Evolutionary conservation across 176 grass and related monocot species (phyloP).

Genomic region (Elaeis guineensis): DNA sequence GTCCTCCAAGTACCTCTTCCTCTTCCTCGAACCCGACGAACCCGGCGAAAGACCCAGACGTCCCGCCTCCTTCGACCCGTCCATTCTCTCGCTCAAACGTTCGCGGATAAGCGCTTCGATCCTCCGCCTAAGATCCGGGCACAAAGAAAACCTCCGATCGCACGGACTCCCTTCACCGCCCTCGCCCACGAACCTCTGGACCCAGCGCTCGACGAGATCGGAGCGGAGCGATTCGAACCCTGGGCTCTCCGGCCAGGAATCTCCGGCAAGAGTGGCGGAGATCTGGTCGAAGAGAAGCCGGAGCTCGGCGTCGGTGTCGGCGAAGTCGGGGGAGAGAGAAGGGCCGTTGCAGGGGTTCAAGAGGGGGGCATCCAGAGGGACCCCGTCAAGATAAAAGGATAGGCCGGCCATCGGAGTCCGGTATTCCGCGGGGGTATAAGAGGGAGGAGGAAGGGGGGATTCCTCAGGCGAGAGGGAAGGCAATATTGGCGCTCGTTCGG

Average conservation of each 20-base stretch:
- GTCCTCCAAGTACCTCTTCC: conserved; percentile 34
- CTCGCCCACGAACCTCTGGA: too few relatives aligned
- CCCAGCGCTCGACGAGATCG: too few relatives aligned
- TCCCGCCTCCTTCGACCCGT: too few relatives aligned
- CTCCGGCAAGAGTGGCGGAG: neutral
- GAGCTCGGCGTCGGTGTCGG: neutral
- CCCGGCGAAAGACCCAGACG: too few relatives aligned
- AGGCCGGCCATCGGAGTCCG: neutral
- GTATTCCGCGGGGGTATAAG: neutral
- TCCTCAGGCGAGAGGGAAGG: neutral
- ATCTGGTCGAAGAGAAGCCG: neutral
- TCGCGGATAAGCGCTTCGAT: neutral
- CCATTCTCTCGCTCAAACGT: neutral
- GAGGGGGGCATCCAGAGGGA: neutral
- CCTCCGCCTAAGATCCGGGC: neutral
- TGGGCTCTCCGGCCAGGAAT: too few relatives aligned
- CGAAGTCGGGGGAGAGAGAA: neutral
- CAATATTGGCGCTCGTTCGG: neutral
- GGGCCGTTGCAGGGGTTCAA: neutral
- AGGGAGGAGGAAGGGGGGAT: conserved; percentile 7
- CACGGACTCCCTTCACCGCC: too few relatives aligned
- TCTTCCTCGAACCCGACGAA: conserved; percentile 1
- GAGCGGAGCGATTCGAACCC: too few relatives aligned
- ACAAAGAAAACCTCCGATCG: too few relatives aligned
- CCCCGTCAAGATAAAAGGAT: neutral